Conservation (phyloP, 1,284 basidiomycete genomes). For the Neotropicomus parvogracilis region DNA sequence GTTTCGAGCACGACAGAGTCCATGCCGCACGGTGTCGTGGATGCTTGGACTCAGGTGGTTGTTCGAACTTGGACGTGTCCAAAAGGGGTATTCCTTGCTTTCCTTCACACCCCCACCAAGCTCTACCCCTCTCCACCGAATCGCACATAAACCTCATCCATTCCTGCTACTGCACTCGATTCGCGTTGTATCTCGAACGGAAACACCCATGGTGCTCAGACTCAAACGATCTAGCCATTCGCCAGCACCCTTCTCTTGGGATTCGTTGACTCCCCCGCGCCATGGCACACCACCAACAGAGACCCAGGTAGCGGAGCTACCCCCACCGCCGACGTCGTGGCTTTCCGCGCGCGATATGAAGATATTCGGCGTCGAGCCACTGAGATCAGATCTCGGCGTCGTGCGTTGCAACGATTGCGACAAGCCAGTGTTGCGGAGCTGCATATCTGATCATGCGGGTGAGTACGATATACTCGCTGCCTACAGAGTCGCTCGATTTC, state of each 20-base stretch:
- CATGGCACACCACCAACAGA: constrained; percentile 24
- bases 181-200: not conserved
- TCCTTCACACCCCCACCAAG: no score
- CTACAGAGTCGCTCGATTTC: not conserved
- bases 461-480: constrained; percentile 24
- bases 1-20: constrained; percentile 63
- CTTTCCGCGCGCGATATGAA: constrained; percentile 84
- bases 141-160: no score
- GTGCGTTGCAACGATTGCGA: constrained; percentile 75
- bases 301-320: constrained; percentile 39
- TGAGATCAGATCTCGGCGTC: constrained; percentile 65
- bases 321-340: constrained; percentile 76
- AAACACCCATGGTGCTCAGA: constrained; percentile 50
- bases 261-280: constrained; percentile 40
- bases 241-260: constrained; percentile 56
- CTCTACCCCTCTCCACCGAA: no score
- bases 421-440: constrained; percentile 73
- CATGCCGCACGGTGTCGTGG: no score
- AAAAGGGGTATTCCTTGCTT: no score
- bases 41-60: no score
- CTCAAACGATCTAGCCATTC: constrained; percentile 48
- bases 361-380: constrained; percentile 74
- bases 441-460: constrained; percentile 76
- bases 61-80: no score
- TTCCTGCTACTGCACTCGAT: no score